These are phyloP conservation scores for Lipomyces starkeyi DNA, from an alignment of 805 yeast genomes.

Conservation along the genomic window DNA sequence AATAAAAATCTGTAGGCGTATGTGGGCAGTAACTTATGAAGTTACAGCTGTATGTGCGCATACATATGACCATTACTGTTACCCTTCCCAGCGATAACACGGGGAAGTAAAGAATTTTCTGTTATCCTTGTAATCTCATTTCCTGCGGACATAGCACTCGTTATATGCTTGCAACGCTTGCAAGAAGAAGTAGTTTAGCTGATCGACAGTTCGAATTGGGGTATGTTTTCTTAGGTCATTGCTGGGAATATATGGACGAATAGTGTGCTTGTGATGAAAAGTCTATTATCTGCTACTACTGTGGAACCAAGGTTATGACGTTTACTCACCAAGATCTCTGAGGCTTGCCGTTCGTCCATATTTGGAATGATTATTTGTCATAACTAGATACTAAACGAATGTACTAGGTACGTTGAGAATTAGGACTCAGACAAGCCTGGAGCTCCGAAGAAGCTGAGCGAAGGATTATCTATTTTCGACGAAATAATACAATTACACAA, in stretches of 20 bases:
- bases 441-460: no score
- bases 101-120: no score
- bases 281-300: constrained; percentile 27
- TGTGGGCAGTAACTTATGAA: no score
- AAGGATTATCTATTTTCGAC: no score
- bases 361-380: background rate
- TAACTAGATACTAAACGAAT: background rate
- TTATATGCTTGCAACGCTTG: background rate
- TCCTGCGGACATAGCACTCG: no score
- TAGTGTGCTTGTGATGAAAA: constrained; percentile 25
- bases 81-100: no score
- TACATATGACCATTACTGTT: no score
- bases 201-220: background rate
- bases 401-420: background rate
- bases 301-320: constrained; percentile 26
- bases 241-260: background rate
- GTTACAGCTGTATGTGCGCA: no score
- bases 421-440: no score
- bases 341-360: constrained; percentile 5
- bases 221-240: background rate
- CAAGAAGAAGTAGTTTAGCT: background rate
- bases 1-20: no score
- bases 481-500: no score
- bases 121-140: no score
- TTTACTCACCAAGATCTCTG: constrained; percentile 36